Evolutionary conservation across 108 stramenopile genomes (phyloP).

Genomic region (Pseudonitzschia delicatissima): DNA sequence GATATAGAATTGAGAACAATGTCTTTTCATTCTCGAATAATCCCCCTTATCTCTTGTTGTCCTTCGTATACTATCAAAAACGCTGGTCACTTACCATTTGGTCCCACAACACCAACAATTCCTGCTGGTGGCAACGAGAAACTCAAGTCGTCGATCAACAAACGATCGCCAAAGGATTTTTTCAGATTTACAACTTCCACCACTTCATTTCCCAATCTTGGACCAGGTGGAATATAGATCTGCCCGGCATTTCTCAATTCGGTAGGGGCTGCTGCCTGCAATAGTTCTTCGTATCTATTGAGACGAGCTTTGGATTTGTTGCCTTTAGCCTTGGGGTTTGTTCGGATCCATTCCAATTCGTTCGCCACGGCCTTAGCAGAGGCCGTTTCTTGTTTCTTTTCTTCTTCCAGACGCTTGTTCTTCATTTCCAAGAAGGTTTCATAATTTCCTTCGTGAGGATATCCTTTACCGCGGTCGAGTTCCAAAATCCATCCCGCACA

Average conservation of each 20-base stretch:
- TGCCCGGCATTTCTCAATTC: slow-evolving; percentile 77
- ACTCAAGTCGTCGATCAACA: slow-evolving; percentile 81
- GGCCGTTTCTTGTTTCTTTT: slow-evolving; percentile 80
- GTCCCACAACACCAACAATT: slow-evolving; percentile 89
- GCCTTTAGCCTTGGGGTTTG: slow-evolving; percentile 86
- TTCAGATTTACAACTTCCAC: slow-evolving; percentile 69
- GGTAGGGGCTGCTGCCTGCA: slow-evolving; percentile 71
- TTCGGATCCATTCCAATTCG: slow-evolving; percentile 92
- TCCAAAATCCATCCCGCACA: slow-evolving; percentile 96
- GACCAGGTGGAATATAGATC: slow-evolving; percentile 95
- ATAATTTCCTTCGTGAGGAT: slow-evolving; percentile 96
- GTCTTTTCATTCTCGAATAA: too few species aligned
- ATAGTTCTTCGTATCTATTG: slow-evolving; percentile 85
- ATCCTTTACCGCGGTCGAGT: slow-evolving; percentile 89
- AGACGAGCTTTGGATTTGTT: slow-evolving; percentile 90
- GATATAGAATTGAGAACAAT: too few species aligned
- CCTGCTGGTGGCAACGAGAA: slow-evolving; percentile 88
- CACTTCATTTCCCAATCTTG: slow-evolving; percentile 86
- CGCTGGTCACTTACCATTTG: slow-evolving; percentile 50
- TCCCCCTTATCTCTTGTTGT: too few species aligned
- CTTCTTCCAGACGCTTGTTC: slow-evolving; percentile 77
- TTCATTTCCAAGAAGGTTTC: slow-evolving; percentile 91
- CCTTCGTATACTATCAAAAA: background rate
- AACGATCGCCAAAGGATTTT: slow-evolving; percentile 78
- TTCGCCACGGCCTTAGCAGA: slow-evolving; percentile 75